Percentiles rank a stretch among this genome's conserved stretches.
Conservation (phyloP, 106 monocot species). For the Iris macrosiphon region DNA sequence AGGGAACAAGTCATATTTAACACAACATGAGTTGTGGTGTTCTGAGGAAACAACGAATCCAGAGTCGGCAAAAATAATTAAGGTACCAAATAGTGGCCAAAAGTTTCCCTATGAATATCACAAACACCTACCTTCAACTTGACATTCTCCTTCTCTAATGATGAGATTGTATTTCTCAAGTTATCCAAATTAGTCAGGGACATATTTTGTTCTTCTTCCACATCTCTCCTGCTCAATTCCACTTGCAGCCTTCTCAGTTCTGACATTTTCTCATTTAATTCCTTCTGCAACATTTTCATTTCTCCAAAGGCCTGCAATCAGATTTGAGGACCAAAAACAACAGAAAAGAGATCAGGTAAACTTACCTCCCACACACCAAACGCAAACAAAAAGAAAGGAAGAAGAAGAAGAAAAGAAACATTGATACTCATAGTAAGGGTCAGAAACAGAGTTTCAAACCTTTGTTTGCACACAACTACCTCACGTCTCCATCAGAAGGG, state of each 20-base stretch:
- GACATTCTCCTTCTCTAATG: slow-evolving; percentile 55
- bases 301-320: slow-evolving; percentile 29
- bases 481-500: too few relatives aligned
- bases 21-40: too few relatives aligned
- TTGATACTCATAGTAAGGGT: too few relatives aligned
- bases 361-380: too few relatives aligned
- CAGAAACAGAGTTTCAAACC: too few relatives aligned
- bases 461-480: too few relatives aligned
- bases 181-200: slow-evolving; percentile 36
- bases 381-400: too few relatives aligned
- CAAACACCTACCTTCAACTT: slow-evolving; percentile 51
- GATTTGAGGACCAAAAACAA: too few relatives aligned
- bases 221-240: slow-evolving; percentile 33
- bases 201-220: slow-evolving; percentile 28
- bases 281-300: slow-evolving; percentile 40
- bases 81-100: neutral
- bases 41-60: too few relatives aligned
- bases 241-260: slow-evolving; percentile 39
- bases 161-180: slow-evolving; percentile 25
- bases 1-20: too few relatives aligned
- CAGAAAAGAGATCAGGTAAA: too few relatives aligned
- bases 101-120: neutral
- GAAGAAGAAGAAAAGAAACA: too few relatives aligned
- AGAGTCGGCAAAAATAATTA: neutral
- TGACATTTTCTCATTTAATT: slow-evolving; percentile 38